A percentile compares a stretch with the other conserved stretches of the same genome.
phyloP scores from a whole-genome alignment of 441 rosid genomes.

The Aleurites moluccanus region DNA sequence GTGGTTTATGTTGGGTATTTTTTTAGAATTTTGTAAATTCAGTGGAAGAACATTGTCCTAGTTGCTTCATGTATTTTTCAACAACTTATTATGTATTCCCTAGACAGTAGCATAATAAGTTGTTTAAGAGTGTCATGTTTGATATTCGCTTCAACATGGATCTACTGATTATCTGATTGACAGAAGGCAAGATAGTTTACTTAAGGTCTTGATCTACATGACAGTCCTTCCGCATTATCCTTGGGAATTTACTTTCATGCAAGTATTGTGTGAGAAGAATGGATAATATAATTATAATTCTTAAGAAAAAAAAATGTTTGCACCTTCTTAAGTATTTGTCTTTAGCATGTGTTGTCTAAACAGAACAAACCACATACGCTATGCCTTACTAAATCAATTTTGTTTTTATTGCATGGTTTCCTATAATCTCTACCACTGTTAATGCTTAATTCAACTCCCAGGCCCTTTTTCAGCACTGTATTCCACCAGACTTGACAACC shows the following conservation, averaged over 20 bases:
- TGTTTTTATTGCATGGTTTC: background rate
- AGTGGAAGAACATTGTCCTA: background rate
- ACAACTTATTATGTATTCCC: background rate
- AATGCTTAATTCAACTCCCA: conserved; percentile 8
- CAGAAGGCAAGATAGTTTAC: background rate
- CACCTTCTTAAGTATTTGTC: background rate
- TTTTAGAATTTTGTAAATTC: background rate
- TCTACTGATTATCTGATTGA: conserved; percentile 1
- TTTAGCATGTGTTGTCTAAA: background rate
- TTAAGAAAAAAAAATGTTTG: background rate
- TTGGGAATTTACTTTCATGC: background rate
- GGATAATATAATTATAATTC: background rate
- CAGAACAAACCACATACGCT: background rate
- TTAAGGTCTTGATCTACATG: background rate
- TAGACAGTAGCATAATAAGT: background rate
- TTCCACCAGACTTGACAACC: conserved; percentile 23
- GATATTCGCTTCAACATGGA: background rate
- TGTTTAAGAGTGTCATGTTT: background rate
- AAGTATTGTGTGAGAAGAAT: background rate
- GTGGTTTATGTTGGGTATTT: background rate
- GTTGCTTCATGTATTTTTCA: background rate
- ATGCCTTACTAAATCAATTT: background rate
- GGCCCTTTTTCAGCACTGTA: conserved; percentile 27
- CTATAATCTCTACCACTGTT: background rate
- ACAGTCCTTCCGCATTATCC: background rate